Conservation (phyloP, 345 rosid genomes). For the Zanthoxylum bungeanum region DNA sequence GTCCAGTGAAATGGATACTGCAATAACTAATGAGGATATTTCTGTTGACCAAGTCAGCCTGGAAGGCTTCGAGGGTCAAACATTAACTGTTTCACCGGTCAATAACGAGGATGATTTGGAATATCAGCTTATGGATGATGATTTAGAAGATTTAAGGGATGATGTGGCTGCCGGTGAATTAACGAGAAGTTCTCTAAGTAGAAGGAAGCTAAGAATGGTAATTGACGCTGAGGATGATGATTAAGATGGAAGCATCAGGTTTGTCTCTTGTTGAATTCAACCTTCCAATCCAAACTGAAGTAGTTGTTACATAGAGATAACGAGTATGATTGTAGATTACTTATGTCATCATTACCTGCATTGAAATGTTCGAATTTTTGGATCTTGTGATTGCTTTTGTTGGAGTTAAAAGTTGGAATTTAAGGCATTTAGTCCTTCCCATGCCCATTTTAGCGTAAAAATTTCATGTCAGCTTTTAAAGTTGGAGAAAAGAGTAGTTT, state of each 20-base stretch:
- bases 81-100: constrained; percentile 13
- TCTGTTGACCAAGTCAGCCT: constrained; percentile 10
- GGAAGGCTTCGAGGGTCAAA: constrained; percentile 21
- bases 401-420: too few relatives aligned
- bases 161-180: constrained; percentile 19
- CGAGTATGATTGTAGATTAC: background rate
- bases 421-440: too few relatives aligned
- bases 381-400: background rate
- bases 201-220: constrained; percentile 63
- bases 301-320: background rate
- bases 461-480: too few relatives aligned
- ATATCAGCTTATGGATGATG: constrained; percentile 33
- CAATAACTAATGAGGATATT: constrained; percentile 13
- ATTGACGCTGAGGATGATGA: constrained; percentile 67
- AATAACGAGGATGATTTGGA: constrained; percentile 16
- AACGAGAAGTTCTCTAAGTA: constrained; percentile 26
- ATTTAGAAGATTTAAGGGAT: constrained; percentile 45
- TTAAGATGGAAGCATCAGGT: constrained; percentile 21
- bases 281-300: background rate
- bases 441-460: too few relatives aligned
- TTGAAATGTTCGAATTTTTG: background rate
- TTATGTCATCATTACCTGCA: background rate
- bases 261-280: background rate
- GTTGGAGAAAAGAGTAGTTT: too few relatives aligned
- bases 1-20: constrained; percentile 8